These are phyloP conservation scores for Penicillium taxi DNA, from an alignment of 495 filamentous ascomycete species.

Conservation along the genomic window DNA sequence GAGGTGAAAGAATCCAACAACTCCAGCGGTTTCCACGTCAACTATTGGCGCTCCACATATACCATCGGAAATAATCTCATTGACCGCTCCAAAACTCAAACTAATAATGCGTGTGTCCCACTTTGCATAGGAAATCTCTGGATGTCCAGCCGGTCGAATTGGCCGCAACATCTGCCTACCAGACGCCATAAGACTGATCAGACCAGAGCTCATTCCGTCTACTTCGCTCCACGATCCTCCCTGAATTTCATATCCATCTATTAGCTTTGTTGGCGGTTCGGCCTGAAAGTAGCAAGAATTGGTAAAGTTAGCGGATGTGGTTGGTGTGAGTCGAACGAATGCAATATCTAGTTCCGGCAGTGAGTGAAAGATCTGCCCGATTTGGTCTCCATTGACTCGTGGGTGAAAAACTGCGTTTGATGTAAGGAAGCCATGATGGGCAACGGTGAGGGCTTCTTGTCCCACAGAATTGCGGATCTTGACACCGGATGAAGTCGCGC, in stretches of 20 bases:
- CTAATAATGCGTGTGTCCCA: conserved; percentile 9
- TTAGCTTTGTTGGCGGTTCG: conserved; percentile 8
- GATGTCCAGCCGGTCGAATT: conserved; percentile 13
- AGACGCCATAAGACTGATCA: conserved; percentile 11
- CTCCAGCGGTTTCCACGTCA: conserved; percentile 16
- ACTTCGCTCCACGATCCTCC: conserved; percentile 14
- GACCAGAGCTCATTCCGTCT: conserved; percentile 15
- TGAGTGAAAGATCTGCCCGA: conserved; percentile 15
- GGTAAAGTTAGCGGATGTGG: conserved; percentile 12
- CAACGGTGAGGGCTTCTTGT: conserved; percentile 9
- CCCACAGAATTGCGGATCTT: conserved; percentile 15
- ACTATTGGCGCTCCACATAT: conserved; percentile 24
- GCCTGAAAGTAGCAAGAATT: conserved; percentile 24
- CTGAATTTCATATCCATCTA: conserved; percentile 3
- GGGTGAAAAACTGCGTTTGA: conserved; percentile 19
- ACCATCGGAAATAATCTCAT: conserved; percentile 15
- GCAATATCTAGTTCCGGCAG: conserved; percentile 17
- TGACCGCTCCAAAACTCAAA: conserved; percentile 18
- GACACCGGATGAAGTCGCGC: conserved; percentile 19
- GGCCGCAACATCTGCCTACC: conserved; percentile 6
- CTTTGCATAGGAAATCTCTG: conserved; percentile 10
- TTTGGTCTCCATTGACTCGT: conserved; percentile 9
- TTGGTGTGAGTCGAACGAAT: conserved; percentile 16
- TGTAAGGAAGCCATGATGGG: conserved; percentile 17
- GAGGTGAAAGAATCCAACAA: conserved; percentile 21